Evolutionary conservation across 495 filamentous ascomycete species (phyloP).

Genomic region (Platismatia glauca): DNA sequence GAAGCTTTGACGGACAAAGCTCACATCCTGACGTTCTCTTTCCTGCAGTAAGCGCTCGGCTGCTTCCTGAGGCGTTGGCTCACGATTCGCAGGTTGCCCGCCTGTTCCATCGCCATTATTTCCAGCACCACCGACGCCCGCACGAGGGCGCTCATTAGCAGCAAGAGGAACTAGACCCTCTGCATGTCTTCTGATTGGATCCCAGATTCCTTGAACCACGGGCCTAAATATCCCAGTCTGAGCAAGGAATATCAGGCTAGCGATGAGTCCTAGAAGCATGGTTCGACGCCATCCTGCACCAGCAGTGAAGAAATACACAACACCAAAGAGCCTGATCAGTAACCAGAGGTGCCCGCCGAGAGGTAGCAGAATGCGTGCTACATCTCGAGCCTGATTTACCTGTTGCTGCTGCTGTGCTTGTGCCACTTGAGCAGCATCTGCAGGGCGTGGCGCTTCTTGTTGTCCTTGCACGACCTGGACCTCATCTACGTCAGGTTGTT

Average conservation of each 20-base stretch:
- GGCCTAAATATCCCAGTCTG: conserved; percentile 56
- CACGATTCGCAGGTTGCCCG: conserved; percentile 17
- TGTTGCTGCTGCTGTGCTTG: conserved; percentile 20
- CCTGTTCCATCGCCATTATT: conserved; percentile 5
- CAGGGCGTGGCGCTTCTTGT: conserved; percentile 11
- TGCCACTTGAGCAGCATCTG: conserved; percentile 7
- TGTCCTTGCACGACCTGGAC: conserved; percentile 10
- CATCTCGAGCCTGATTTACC: conserved; percentile 23
- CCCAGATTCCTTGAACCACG: conserved; percentile 46
- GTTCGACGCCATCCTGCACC: conserved; percentile 64
- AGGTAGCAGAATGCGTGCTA: conserved; percentile 26
- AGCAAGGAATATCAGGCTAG: conserved; percentile 51
- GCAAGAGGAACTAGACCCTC: conserved; percentile 59
- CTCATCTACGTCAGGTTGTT: conserved; percentile 3
- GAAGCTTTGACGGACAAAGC: conserved; percentile 48
- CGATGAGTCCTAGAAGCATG: conserved; percentile 51
- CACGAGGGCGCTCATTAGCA: conserved; percentile 25
- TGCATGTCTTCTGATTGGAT: conserved; percentile 59
- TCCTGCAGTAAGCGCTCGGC: conserved; percentile 48
- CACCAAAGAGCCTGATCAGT: conserved; percentile 62
- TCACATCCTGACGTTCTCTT: conserved; percentile 37
- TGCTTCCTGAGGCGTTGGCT: conserved; percentile 43
- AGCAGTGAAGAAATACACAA: conserved; percentile 72
- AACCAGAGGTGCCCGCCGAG: conserved; percentile 56
- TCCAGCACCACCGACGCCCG: conserved; percentile 19